These are phyloP conservation scores for Auriscalpium vulgare DNA, from an alignment of 768 basidiomycete genomes.

Conservation along the genomic window DNA sequence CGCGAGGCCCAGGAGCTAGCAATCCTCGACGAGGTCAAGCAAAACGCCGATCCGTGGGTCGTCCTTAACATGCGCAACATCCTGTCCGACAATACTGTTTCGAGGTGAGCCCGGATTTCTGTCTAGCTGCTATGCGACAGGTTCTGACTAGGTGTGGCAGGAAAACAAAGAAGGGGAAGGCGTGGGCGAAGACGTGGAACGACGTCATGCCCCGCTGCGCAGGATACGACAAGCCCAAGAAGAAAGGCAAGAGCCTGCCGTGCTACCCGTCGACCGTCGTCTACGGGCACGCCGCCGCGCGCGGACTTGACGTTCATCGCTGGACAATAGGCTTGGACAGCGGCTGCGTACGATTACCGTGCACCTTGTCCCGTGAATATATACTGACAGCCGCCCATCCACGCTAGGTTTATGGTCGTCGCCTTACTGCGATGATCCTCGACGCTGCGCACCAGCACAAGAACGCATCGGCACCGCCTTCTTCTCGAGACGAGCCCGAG, in stretches of 20 bases:
- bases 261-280: conserved; percentile 74
- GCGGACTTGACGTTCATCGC: conserved; percentile 73
- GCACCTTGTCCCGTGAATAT: background rate
- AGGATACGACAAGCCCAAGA: conserved; percentile 31
- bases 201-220: conserved; percentile 49
- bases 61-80: conserved; percentile 62
- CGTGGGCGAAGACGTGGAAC: conserved; percentile 78
- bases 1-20: conserved; percentile 60
- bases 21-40: conserved; percentile 59
- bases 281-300: conserved; percentile 79
- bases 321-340: conserved; percentile 85
- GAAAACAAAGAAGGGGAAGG: conserved; percentile 40
- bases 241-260: conserved; percentile 30
- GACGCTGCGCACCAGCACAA: conserved; percentile 12
- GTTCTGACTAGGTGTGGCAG: conserved; percentile 5
- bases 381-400: background rate
- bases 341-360: conserved; percentile 51
- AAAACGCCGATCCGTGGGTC: conserved; percentile 74
- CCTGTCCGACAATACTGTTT: conserved; percentile 29
- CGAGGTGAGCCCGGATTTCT: conserved; percentile 23
- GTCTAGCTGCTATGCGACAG: background rate
- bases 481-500: conserved; percentile 13
- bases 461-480: background rate
- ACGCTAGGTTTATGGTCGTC: conserved; percentile 46
- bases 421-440: conserved; percentile 64